Percentiles rank a stretch among this genome's conserved stretches.
Evolutionary conservation across 1,284 basidiomycete genomes (phyloP).

Genomic region (Trichosporon sp.): DNA sequence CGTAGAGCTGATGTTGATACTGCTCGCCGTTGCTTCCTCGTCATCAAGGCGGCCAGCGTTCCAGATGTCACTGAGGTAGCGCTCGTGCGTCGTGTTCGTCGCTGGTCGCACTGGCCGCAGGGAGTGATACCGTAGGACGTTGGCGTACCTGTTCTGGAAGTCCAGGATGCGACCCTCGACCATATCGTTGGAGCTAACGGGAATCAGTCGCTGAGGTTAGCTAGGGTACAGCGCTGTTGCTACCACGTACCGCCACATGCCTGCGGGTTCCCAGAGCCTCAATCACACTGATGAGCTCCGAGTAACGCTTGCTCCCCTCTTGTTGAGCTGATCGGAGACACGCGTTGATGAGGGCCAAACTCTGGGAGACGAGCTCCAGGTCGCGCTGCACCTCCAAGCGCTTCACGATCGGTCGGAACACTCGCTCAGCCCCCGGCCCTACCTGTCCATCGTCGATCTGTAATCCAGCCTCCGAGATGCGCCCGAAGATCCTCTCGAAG

Average conservation of each 20-base stretch:
- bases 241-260: constrained; percentile 71
- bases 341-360: constrained; percentile 88
- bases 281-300: constrained; percentile 56
- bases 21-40: constrained; percentile 23
- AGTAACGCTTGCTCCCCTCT: constrained; percentile 43
- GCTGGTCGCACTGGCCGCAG: constrained; percentile 73
- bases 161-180: constrained; percentile 83
- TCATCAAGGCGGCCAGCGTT: constrained; percentile 54
- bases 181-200: constrained; percentile 68
- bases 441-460: constrained; percentile 63
- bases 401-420: constrained; percentile 64
- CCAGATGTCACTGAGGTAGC: constrained; percentile 74
- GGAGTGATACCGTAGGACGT: constrained; percentile 78
- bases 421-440: constrained; percentile 36
- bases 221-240: not conserved
- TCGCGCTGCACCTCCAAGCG: constrained; percentile 74
- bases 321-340: constrained; percentile 47
- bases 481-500: constrained; percentile 76
- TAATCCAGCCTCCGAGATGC: constrained; percentile 69
- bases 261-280: constrained; percentile 79
- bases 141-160: constrained; percentile 85
- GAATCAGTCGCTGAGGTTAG: constrained; percentile 73
- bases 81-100: constrained; percentile 65
- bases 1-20: constrained; percentile 22
- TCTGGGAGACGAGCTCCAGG: constrained; percentile 79